phyloP scores from a whole-genome alignment of 805 yeast genomes.

The Candida ponderosae region DNA sequence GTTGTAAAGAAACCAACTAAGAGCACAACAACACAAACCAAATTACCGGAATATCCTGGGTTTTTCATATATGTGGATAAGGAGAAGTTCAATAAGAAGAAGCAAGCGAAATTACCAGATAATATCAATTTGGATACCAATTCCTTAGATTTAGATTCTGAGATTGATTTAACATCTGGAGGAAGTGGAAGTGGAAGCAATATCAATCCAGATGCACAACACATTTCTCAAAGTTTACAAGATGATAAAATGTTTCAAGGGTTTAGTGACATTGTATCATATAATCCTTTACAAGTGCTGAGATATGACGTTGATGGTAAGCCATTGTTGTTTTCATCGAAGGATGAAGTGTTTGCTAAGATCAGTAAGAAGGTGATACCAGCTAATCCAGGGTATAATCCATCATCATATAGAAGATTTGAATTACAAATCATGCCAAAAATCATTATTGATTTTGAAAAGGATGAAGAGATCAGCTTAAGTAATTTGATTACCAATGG shows the following conservation, averaged over 20 bases:
- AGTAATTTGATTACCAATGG: conserved; percentile 45
- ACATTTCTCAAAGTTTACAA: conserved; percentile 40
- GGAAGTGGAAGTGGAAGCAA: conserved; percentile 6
- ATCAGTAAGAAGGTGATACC: conserved; percentile 40
- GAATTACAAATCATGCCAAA: conserved; percentile 95
- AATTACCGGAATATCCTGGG: conserved; percentile 53
- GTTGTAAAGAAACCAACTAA: conserved; percentile 16
- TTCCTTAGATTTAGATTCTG: conserved; percentile 37
- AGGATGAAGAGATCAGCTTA: conserved; percentile 19
- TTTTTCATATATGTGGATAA: conserved; percentile 63
- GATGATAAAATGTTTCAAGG: conserved; percentile 76
- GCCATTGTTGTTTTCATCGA: conserved; percentile 64
- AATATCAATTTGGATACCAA: conserved; percentile 41
- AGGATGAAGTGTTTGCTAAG: conserved; percentile 44
- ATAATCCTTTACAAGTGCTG: conserved; percentile 81
- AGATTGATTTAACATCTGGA: conserved; percentile 20
- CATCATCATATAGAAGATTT: conserved; percentile 52
- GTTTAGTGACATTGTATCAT: conserved; percentile 66
- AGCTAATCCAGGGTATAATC: conserved; percentile 46
- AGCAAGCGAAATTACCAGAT: conserved; percentile 43
- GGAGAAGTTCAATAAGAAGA: conserved; percentile 52
- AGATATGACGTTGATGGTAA: conserved; percentile 76
- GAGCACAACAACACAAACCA: conserved; percentile 12
- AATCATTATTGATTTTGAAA: conserved; percentile 76
- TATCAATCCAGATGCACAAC: conserved; percentile 35